Base-by-base conservation (phyloP, 805 yeast genomes). In the Candida pini region DNA sequence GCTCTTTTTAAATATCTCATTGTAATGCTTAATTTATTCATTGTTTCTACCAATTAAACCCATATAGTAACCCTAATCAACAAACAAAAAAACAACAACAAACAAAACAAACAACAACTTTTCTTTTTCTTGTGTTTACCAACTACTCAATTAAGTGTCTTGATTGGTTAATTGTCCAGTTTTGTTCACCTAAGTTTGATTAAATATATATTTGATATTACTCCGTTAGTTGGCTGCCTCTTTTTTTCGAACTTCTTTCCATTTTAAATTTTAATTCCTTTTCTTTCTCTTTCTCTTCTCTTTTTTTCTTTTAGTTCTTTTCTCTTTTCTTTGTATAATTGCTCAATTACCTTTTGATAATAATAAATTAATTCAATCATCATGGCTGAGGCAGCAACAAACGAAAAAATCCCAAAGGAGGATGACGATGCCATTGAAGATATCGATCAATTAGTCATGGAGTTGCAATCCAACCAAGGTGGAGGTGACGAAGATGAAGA, bases 361-460 rank as follows among this genome's bases (percentile, higher is more conserved):
- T 20, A 12, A 22, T 22, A 22, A 13, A 12, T 22, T 13, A 30
- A 22, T 30, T 17, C 26, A 30, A 22, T 20, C 24, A 23, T 28
- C 19, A 46, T 46, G 48, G 41, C 47, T 39, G 48, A 40, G 24
- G 40, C 44, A 31, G 44, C 51, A 31, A 46, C 48, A 15, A 43
- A 42, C 36, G 60, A 56, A 41, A 53, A 54, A 46, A 42, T 43
- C 30, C 53, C 54, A 33, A 35, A 45, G 18, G 72, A 51, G 28
- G 76, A 59, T 16, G 71, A 59, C n/a, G 74, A 67, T 17, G 80
- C 70, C 24, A 78, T 70, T 29, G 81, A 76, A 48, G 81, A 77
- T 53, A 76, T 78, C 45, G 83, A 78, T 49, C 81, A 77, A 59
- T 74, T 80, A 62, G 73, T 80, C 50, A 70, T 74, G 41, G 95